Base-by-base conservation (phyloP, 1,284 basidiomycete species). In the Violaceomyces palustris region DNA sequence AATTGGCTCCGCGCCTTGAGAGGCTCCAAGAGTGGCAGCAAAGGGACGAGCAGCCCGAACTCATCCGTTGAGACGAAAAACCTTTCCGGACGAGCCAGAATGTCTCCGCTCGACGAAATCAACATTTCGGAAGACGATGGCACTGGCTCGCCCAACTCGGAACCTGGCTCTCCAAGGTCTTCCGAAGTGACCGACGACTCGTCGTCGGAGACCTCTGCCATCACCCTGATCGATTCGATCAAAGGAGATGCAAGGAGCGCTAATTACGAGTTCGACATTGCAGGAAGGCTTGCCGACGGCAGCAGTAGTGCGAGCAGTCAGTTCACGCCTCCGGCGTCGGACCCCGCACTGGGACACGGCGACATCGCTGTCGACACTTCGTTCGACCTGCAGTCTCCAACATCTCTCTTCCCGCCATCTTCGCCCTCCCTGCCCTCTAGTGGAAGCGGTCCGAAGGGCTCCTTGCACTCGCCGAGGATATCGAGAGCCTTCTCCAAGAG, bases 1-100 rank as follows among this genome's bases (percentile, higher is more conserved):
- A 59, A 53, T 42, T 69, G 67, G 67, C 50, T 69, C 23, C 54
- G 65, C 28, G 57, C 57, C 23, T 57, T 69, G 28, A 53, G 66
- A 17, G 43, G 42, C n/a, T 41, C 41, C 33, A 54, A 49, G 42
- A 36, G 38, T 21, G 30, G 42, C 28, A 50, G 42, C 32, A 42
- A 43, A 31, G 25, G 29, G 11, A 5, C 25, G 42, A 24, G 45
- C 28, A 23, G 42, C 24, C 22, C n/a, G 19, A 28, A 21, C 39
- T n/a, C n/a, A n/a, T n/a, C n/a, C n/a, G n/a, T n/a, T n/a, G n/a
- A n/a, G n/a, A n/a, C n/a, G n/a, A n/a, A n/a, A n/a, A n/a, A n/a
- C n/a, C n/a, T n/a, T n/a, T n/a, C n/a, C n/a, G 34, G 35, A 1
- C 39, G 11, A 15, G 50, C 39, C 31, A 58, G 38, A 29, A 38